phyloP scores from a whole-genome alignment of 345 rosid species.

The Combretum micranthum region DNA sequence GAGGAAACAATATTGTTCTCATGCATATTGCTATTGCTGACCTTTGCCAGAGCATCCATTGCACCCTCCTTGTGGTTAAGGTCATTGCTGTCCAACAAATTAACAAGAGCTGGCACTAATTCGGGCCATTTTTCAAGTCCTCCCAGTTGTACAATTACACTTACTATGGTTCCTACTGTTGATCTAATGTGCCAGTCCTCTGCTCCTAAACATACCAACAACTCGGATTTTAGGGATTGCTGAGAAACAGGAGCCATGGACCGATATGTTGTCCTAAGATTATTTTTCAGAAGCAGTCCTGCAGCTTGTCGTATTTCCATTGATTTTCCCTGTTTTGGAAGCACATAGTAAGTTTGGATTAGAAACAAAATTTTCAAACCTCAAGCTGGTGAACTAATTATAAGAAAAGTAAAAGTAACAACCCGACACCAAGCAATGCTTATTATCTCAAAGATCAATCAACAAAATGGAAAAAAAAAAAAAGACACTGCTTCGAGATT shows the following conservation, averaged over 20 bases:
- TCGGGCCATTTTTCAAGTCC: conserved; percentile 75
- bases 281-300: conserved; percentile 76
- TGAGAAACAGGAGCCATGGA: conserved; percentile 45
- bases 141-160: conserved; percentile 61
- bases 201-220: conserved; percentile 76
- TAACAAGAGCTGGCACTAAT: conserved; percentile 63
- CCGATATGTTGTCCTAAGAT: conserved; percentile 54
- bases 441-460: too few species aligned
- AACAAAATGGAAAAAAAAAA: too few species aligned
- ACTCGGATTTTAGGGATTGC: conserved; percentile 57
- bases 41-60: conserved; percentile 90
- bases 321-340: conserved; percentile 47
- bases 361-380: too few species aligned
- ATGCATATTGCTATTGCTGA: conserved; percentile 4
- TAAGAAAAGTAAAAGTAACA: too few species aligned
- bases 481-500: too few species aligned
- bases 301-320: conserved; percentile 86
- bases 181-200: conserved; percentile 68
- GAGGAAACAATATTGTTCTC: background rate
- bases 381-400: too few species aligned
- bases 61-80: conserved; percentile 88
- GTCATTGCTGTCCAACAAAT: conserved; percentile 73
- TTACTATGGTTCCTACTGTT: conserved; percentile 73
- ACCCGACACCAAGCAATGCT: too few species aligned
- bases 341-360: too few species aligned